Evolutionary conservation across 805 yeast genomes (phyloP).

Genomic region (Candida insectorum): DNA sequence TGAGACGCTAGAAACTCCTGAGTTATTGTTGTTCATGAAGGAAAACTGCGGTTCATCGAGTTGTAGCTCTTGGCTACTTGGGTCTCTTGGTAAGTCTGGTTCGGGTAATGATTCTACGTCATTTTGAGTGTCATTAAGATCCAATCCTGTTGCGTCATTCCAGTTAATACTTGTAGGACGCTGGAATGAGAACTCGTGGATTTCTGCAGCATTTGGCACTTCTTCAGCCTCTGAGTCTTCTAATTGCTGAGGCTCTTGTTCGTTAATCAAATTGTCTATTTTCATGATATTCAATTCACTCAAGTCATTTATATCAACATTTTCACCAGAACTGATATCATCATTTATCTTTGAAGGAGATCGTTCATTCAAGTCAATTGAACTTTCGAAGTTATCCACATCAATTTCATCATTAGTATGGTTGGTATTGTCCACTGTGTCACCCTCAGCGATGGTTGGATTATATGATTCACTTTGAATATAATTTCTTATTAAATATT

Average conservation of each 20-base stretch:
- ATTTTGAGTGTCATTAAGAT: constrained; percentile 5
- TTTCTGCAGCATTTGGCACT: constrained; percentile 6
- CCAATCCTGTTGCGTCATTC: constrained; percentile 32
- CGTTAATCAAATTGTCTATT: constrained; percentile 35
- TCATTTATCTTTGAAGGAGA: constrained; percentile 8
- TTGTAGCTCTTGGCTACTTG: constrained; percentile 1
- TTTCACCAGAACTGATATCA: constrained; percentile 14
- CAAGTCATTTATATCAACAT: constrained; percentile 31
- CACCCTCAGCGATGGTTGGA: constrained; percentile 18
- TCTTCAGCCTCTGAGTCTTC: constrained; percentile 3
- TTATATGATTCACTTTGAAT: constrained; percentile 17
- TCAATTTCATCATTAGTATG: constrained; percentile 10
- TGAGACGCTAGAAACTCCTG: constrained; percentile 16
- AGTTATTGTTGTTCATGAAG: constrained; percentile 6
- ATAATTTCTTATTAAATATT: constrained; percentile 48
- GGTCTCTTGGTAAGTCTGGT: constrained; percentile 3
- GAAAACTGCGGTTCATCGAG: constrained; percentile 8
- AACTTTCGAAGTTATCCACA: constrained; percentile 16
- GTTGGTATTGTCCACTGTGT: constrained; percentile 12
- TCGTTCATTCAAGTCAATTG: constrained; percentile 3
- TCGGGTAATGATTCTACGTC: constrained; percentile 2
- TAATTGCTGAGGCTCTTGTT: constrained; percentile 7
- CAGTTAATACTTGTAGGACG: constrained; percentile 40
- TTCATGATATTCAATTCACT: constrained; percentile 37
- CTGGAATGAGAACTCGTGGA: constrained; percentile 31